These are phyloP conservation scores for Aspergillus persii DNA, from an alignment of 2,329 filamentous ascomycete genomes.

Conservation along the genomic window DNA sequence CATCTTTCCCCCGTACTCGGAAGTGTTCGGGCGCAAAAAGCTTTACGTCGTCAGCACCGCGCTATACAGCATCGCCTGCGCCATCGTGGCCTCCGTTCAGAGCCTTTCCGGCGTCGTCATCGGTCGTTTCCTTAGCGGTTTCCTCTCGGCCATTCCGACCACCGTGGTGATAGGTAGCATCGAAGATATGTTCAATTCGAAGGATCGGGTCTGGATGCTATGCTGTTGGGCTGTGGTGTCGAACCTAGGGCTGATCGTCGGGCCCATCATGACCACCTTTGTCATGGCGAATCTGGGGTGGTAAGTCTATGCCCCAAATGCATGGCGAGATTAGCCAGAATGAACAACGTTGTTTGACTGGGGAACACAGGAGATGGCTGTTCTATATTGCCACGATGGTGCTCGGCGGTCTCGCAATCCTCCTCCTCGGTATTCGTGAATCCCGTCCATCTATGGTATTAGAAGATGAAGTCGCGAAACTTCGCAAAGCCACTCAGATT, in stretches of 20 bases:
- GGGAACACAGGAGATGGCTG: conserved; percentile 42
- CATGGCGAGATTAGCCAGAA: not conserved
- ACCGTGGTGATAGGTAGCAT: conserved; percentile 50
- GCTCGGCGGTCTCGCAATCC: conserved; percentile 32
- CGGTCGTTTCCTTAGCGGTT: conserved; percentile 45
- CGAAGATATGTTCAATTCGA: conserved; percentile 51
- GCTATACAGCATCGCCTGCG: conserved; percentile 30
- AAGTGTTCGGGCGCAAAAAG: conserved; percentile 39
- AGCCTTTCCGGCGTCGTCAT: conserved; percentile 38
- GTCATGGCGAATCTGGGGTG: conserved; percentile 39
- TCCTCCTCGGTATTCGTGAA: conserved; percentile 42
- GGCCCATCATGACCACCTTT: conserved; percentile 46
- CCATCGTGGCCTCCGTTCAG: conserved; percentile 40
- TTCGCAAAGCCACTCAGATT: conserved; percentile 28
- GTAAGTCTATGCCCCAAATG: conserved; percentile 21
- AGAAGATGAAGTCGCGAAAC: conserved; percentile 29
- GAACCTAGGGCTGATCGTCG: conserved; percentile 45
- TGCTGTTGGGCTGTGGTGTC: conserved; percentile 46
- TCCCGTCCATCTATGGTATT: conserved; percentile 47
- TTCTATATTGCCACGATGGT: conserved; percentile 45
- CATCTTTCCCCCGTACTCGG: conserved; percentile 37
- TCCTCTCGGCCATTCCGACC: conserved; percentile 49
- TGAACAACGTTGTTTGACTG: not conserved
- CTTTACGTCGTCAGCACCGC: conserved; percentile 33
- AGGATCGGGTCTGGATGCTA: conserved; percentile 48